phyloP scores from a whole-genome alignment of 768 basidiomycete species.

The Punctularia strigosozonata region DNA sequence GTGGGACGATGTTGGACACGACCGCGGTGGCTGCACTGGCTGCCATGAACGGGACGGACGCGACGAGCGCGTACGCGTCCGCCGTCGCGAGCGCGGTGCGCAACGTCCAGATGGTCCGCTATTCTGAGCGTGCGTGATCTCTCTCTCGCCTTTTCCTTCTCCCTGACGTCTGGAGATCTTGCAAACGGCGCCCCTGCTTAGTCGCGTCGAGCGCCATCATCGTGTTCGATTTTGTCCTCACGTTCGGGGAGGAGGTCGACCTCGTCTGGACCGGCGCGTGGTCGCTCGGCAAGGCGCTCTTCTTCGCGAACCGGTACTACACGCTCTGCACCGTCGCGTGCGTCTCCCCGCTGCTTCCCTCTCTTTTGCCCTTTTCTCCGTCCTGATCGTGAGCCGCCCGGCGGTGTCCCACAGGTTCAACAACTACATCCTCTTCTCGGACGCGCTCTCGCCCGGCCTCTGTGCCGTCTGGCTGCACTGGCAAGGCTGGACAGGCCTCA shows the following conservation, averaged over 20 bases:
- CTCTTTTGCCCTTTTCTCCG: not conserved
- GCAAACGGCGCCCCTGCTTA: conserved; percentile 10
- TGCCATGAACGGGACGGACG: too few relatives aligned
- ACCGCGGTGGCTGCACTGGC: too few relatives aligned
- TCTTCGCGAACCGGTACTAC: conserved; percentile 54
- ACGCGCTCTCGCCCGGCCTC: conserved; percentile 15
- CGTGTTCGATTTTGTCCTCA: conserved; percentile 25
- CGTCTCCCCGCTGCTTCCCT: too few relatives aligned
- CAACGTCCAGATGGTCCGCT: not conserved
- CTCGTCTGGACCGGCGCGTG: conserved; percentile 45
- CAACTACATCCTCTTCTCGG: conserved; percentile 31
- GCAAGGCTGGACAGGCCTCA: conserved; percentile 51
- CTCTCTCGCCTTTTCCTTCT: not conserved
- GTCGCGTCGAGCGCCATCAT: conserved; percentile 43
- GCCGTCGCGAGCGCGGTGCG: not conserved
- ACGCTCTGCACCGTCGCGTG: conserved; percentile 37
- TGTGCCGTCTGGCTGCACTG: conserved; percentile 41
- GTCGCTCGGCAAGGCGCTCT: conserved; percentile 42
- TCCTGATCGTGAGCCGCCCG: not conserved
- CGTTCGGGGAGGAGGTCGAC: conserved; percentile 23
- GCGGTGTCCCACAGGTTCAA: conserved; percentile 29
- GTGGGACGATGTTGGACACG: too few relatives aligned
- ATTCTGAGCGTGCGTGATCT: not conserved
- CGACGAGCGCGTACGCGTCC: too few relatives aligned
- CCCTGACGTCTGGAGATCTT: not conserved